Conservation (phyloP, 805 yeast species). For the Wilhelminamyces savonicus region DNA sequence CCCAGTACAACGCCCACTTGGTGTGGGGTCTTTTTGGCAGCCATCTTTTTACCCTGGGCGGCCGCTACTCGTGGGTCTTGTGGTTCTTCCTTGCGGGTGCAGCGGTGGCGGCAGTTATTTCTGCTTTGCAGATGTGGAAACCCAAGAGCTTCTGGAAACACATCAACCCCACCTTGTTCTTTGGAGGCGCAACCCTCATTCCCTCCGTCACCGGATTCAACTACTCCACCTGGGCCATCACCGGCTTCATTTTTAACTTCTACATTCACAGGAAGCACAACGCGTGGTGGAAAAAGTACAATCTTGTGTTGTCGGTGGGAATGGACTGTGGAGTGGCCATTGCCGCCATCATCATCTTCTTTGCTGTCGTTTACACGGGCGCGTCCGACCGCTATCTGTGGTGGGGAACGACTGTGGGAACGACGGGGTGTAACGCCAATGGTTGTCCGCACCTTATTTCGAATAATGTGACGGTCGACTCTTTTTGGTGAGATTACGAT, state of each 20-base stretch:
- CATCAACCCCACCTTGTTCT: constrained; percentile 4
- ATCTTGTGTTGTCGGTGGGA: constrained; percentile 5
- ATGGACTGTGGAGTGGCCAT: constrained; percentile 8
- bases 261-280: constrained; percentile 4
- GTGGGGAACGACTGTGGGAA: constrained; percentile 8
- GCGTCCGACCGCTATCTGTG: constrained; percentile 3
- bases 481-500: too few relatives aligned
- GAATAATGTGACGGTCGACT: too few relatives aligned
- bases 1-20: constrained; percentile 6
- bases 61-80: constrained; percentile 7
- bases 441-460: constrained; percentile 7
- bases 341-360: constrained; percentile 7
- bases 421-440: constrained; percentile 6
- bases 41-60: constrained; percentile 6
- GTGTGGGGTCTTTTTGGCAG: constrained; percentile 10
- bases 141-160: constrained; percentile 1
- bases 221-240: constrained; percentile 5
- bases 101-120: not conserved
- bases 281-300: constrained; percentile 8
- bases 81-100: constrained; percentile 8
- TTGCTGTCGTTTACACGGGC: constrained; percentile 7
- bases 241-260: constrained; percentile 4
- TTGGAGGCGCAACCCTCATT: constrained; percentile 6
- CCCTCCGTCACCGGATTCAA: constrained; percentile 7
- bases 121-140: not conserved